phyloP scores from a whole-genome alignment of 805 yeast genomes.

The Blastobotrys parvus region DNA sequence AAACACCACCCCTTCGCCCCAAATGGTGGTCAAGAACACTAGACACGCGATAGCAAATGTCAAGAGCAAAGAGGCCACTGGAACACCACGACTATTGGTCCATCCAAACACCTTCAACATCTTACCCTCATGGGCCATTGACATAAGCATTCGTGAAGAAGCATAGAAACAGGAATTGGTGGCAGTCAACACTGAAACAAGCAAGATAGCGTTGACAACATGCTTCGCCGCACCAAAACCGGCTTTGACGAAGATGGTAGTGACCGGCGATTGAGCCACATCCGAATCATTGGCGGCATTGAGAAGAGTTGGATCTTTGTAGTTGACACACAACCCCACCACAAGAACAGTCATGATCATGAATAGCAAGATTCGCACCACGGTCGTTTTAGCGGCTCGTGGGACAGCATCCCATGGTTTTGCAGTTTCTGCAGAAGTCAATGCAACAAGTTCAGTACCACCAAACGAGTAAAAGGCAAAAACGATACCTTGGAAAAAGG shows the following conservation, averaged over 20 bases:
- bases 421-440: constrained; percentile 67
- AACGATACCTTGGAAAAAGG: constrained; percentile 50
- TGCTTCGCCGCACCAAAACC: constrained; percentile 63
- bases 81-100: constrained; percentile 73
- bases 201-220: constrained; percentile 60
- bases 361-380: constrained; percentile 68
- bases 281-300: constrained; percentile 37
- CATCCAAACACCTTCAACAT: constrained; percentile 56
- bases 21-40: constrained; percentile 54
- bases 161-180: constrained; percentile 68
- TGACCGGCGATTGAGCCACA: constrained; percentile 47
- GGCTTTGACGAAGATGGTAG: constrained; percentile 67
- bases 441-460: constrained; percentile 64
- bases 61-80: constrained; percentile 54
- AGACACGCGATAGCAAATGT: constrained; percentile 44
- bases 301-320: constrained; percentile 39
- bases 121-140: constrained; percentile 57
- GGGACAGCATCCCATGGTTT: constrained; percentile 62
- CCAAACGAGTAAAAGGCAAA: constrained; percentile 71
- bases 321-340: constrained; percentile 63
- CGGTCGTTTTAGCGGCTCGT: constrained; percentile 66
- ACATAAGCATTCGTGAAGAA: constrained; percentile 58
- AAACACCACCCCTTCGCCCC: constrained; percentile 40
- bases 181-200: constrained; percentile 61
- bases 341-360: constrained; percentile 49